Conservation (phyloP, 2,329 filamentous ascomycete species). For the Botryosphaeria agaves region DNA sequence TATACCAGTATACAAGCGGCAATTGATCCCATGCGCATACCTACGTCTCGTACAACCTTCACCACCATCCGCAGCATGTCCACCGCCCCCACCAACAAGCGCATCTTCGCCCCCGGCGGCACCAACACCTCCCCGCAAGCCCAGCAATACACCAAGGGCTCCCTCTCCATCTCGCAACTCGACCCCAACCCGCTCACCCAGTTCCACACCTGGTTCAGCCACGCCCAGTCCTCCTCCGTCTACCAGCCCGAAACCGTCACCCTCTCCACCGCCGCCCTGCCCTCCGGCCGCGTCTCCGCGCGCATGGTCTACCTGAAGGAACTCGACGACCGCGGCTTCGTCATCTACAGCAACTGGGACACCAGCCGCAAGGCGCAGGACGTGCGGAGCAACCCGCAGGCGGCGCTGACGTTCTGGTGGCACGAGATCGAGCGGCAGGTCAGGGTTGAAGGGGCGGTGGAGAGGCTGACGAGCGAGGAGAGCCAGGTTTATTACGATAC, state of each 20-base stretch:
- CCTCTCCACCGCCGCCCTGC: constrained; percentile 68
- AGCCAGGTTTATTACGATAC: constrained; percentile 50
- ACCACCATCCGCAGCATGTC: neutral
- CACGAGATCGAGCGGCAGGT: constrained; percentile 73
- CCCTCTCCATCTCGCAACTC: constrained; percentile 45
- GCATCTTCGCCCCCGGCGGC: constrained; percentile 46
- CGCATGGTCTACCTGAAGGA: constrained; percentile 93
- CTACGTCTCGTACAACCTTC: too few species aligned
- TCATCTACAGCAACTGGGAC: constrained; percentile 86
- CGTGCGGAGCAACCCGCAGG: constrained; percentile 56
- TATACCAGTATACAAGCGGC: too few species aligned
- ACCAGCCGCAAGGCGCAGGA: constrained; percentile 55
- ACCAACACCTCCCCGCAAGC: constrained; percentile 44
- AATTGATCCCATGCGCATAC: too few species aligned
- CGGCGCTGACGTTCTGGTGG: constrained; percentile 85
- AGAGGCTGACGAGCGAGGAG: constrained; percentile 51
- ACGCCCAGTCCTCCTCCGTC: constrained; percentile 44
- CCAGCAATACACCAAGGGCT: constrained; percentile 55
- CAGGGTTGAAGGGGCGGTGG: constrained; percentile 62
- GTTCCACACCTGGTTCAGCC: constrained; percentile 79
- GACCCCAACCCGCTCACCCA: constrained; percentile 52
- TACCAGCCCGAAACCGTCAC: constrained; percentile 78
- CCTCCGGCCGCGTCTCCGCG: constrained; percentile 66
- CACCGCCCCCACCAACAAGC: constrained; percentile 10
- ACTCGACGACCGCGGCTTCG: constrained; percentile 66